Evolutionary conservation across 371 early-diverging fungal species (phyloP), one percentile per base, ranked within the genome.

Genomic region (Apophysomyces sp.): DNA sequence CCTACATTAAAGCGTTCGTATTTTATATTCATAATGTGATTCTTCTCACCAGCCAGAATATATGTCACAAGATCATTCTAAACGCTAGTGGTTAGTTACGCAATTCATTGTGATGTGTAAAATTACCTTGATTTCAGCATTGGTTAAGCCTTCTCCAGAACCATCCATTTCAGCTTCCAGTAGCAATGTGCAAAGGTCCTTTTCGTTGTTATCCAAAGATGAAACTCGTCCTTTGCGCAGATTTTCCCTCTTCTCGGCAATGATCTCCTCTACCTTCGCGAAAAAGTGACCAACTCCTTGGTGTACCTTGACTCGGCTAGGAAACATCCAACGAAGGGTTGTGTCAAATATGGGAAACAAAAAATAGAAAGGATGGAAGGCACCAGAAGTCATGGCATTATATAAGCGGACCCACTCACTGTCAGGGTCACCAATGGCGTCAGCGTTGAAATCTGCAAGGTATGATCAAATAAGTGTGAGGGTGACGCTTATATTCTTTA

Each of bases 291-390:
- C 53, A 4, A 57, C 34, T 5, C 71, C 58, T 16, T 66, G 53
- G 61, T 73, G 75, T 30, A 65, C 54, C n/a, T 60, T 65, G 8
- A 68, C 72, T 31, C 76, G 56, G 6, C 67, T 73, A 7, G 65
- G 69, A 32, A 77, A 69, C 58, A 78, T 27, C 55, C 57, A 54
- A n/a, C 44, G 36, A 3, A 69, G 34, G 8, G 51, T 54, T 49
- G 60, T 53, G 34, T 83, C 84, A 12, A 83, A 72, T 41, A 72
- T 65, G 7, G 84, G 84, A 12, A 80, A 74, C 60, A 78, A 53
- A 16, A 70, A 64, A 60, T 72, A 80, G 4, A 78, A 36, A 4
- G 81, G 81, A 49, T 73, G 60, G 6, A 67, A 60, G 12, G 59
- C 18, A 13, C 40, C 61, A 3, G 26, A 18, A 3, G 60, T 44